Evolutionary conservation across 768 basidiomycete species (phyloP), one percentile per base, ranked within the genome.

Genomic region (Collybiopsis luxurians): DNA sequence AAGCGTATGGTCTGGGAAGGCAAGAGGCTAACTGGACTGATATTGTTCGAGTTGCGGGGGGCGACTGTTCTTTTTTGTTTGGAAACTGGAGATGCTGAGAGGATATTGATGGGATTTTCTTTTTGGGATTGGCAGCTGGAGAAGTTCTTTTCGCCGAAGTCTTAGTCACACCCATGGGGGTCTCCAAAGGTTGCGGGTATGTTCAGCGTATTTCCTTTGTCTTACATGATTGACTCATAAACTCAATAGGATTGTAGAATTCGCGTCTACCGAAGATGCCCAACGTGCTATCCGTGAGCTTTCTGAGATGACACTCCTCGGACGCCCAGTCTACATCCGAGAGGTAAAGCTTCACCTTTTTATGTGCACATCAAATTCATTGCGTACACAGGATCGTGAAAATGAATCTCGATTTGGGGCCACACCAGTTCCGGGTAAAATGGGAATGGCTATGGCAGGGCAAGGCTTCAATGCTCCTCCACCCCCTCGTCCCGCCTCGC

Each of bases 81-180:
- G 56, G 55, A 50, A 49, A 40, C 34, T 69, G 68, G 83, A 89
- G 83, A 80, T 78, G 84, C 75, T 61, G 77, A 83, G 86, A 88
- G 87, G 88, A 89, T 87, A 90, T 92, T 92, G 87, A 91, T 90
- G 87, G 89, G 87, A 87, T 86, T 82, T 91, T 88, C 90, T 83
- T 85, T 83, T 86, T 80, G 85, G 86, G 86, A 78, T 86, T 81
- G 82, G 84, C 87, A 96, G 96, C 93, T 86, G 96, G 96, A 82
- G 95, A 95, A 82, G 95, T 98, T 71, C 88, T 96, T 74, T 99
- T 99, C 86, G 92, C 96, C 84, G 96, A 99, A 87, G 94, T 99
- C 65, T 86, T 99, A 68, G 80, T 95, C 64, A 97, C 97, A 5
- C 96, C 96, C 15, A 95, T 91, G 21, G 96, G 96, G 28, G 85